Conservation (phyloP, 1,284 basidiomycete genomes). For the Mrakiaceae sp. region DNA sequence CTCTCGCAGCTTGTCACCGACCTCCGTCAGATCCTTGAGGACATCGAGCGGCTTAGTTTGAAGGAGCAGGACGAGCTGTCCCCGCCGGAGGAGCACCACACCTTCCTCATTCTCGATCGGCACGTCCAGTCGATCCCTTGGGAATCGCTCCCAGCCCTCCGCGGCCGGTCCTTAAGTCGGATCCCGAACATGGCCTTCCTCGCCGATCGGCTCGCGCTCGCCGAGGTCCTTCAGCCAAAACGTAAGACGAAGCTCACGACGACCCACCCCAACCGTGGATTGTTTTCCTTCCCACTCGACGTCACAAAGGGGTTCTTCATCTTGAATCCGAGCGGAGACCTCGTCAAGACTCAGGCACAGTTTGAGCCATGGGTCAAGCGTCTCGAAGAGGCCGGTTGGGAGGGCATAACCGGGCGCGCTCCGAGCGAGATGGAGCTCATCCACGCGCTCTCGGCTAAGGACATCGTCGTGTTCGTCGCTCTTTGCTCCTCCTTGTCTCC, state of each 20-base stretch:
- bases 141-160: slow-evolving; percentile 84
- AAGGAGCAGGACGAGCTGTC: slow-evolving; percentile 52
- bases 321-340: slow-evolving; percentile 85
- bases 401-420: slow-evolving; percentile 60
- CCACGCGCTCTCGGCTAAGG: slow-evolving; percentile 54
- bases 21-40: slow-evolving; percentile 38
- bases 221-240: background rate
- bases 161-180: slow-evolving; percentile 75
- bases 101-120: slow-evolving; percentile 85
- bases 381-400: slow-evolving; percentile 58
- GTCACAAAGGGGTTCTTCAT: slow-evolving; percentile 66
- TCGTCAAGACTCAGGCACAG: slow-evolving; percentile 67
- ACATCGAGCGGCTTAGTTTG: slow-evolving; percentile 30
- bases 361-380: slow-evolving; percentile 65
- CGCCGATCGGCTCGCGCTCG: slow-evolving; percentile 59
- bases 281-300: slow-evolving; percentile 39
- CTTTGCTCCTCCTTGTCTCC: background rate
- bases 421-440: slow-evolving; percentile 73
- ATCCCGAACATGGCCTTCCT: slow-evolving; percentile 84
- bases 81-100: slow-evolving; percentile 42
- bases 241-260: background rate
- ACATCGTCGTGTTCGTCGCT: slow-evolving; percentile 70
- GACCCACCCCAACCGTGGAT: slow-evolving; percentile 5
- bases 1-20: slow-evolving; percentile 45
- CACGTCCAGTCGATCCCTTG: slow-evolving; percentile 82